Percentiles rank a stretch among this genome's conserved stretches.
These are phyloP conservation scores for Blastocladiella emersonii DNA, from an alignment of 371 early-diverging fungal species.

Conservation along the genomic window DNA sequence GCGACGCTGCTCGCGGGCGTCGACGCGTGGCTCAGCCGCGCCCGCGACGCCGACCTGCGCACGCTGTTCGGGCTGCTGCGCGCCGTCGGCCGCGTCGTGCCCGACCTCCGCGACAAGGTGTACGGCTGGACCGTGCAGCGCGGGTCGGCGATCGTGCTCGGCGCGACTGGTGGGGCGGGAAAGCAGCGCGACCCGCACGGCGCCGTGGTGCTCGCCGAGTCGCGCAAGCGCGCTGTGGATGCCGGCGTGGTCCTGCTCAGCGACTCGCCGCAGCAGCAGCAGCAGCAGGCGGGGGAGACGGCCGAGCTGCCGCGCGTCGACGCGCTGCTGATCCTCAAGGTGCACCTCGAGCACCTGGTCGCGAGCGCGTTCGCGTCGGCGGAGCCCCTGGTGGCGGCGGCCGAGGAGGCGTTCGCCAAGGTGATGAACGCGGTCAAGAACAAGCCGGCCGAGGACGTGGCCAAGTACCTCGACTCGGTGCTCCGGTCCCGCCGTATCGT, in stretches of 20 bases:
- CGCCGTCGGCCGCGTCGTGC: not conserved
- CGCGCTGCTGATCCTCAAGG: slow-evolving; percentile 50
- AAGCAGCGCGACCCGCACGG: slow-evolving; percentile 45
- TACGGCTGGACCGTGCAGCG: not conserved
- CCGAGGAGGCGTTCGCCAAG: slow-evolving; percentile 71
- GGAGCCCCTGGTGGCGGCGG: slow-evolving; percentile 39
- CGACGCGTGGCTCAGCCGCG: not conserved
- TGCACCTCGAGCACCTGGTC: slow-evolving; percentile 46
- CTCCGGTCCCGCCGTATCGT: slow-evolving; percentile 23
- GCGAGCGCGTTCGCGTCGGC: slow-evolving; percentile 42
- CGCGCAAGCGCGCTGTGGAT: slow-evolving; percentile 14
- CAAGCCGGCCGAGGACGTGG: slow-evolving; percentile 72
- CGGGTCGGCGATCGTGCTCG: not conserved
- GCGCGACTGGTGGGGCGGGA: slow-evolving; percentile 18
- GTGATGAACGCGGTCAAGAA: slow-evolving; percentile 55
- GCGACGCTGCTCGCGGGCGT: not conserved
- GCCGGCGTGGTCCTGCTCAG: slow-evolving; percentile 7
- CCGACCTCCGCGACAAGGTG: not conserved
- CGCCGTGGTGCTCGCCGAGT: slow-evolving; percentile 30
- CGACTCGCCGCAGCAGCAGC: no score
- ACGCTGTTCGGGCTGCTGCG: not conserved
- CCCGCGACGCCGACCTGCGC: not conserved
- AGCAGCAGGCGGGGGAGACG: not conserved
- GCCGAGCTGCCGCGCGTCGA: slow-evolving; percentile 46
- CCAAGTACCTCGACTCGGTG: slow-evolving; percentile 12